A percentile compares a stretch with the other conserved stretches of the same genome.
Evolutionary conservation across 2,329 filamentous ascomycete genomes (phyloP).

Genomic region (Raffaelea deltoideospora): DNA sequence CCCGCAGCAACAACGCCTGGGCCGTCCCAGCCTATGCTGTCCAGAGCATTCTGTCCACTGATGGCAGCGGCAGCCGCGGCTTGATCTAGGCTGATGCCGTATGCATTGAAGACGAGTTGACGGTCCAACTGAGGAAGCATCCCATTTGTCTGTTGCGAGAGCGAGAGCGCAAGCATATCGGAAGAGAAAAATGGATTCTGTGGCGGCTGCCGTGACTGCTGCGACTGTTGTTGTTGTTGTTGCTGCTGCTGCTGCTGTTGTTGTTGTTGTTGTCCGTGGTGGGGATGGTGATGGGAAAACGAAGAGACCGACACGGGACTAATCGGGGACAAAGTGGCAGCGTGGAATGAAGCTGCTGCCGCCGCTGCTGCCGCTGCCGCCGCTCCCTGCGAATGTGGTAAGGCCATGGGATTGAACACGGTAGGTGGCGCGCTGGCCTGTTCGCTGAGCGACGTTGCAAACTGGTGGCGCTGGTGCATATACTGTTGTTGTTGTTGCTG

Average conservation of each 20-base stretch:
- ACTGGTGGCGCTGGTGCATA: constrained; percentile 25
- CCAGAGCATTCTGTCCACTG: constrained; percentile 25
- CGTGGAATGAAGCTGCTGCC: constrained; percentile 26
- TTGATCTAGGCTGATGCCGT: constrained; percentile 38
- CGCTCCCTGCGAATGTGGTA: constrained; percentile 24
- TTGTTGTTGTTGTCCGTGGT: constrained; percentile 11
- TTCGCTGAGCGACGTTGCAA: constrained; percentile 23
- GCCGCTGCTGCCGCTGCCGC: constrained; percentile 28
- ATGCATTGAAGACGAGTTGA: constrained; percentile 62
- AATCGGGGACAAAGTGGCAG: constrained; percentile 30
- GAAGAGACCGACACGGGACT: constrained; percentile 30
- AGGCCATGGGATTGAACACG: constrained; percentile 26
- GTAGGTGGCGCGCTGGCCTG: constrained; percentile 24
- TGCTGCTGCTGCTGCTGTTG: constrained; percentile 4
- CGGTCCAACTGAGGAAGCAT: constrained; percentile 57
- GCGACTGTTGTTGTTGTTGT: constrained; percentile 5
- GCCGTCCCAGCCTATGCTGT: constrained; percentile 25
- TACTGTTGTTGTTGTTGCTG: constrained; percentile 15
- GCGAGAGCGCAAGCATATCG: constrained; percentile 36
- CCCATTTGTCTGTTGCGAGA: constrained; percentile 29
- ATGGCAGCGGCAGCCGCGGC: constrained; percentile 19
- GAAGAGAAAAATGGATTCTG: constrained; percentile 30
- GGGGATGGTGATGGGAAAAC: constrained; percentile 17
- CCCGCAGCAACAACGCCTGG: constrained; percentile 10
- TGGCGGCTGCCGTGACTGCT: constrained; percentile 7